Base-by-base conservation (phyloP, 1,139 yeast species). In the Geotrichum candidum region DNA sequence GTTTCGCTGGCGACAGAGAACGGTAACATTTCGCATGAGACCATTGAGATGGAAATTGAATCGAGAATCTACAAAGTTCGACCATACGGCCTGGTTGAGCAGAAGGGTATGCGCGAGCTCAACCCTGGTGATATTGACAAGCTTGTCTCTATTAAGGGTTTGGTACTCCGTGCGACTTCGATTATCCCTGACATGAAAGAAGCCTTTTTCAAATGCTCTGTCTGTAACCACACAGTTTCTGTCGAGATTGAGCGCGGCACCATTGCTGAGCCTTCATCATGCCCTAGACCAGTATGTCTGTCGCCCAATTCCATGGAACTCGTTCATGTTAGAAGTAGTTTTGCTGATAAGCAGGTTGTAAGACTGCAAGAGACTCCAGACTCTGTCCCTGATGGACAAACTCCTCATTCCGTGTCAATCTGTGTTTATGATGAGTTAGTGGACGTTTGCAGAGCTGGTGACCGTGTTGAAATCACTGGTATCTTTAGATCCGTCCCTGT, bases 171-270 rank as follows among this genome's bases (percentile, higher is more conserved):
- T 69, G 81, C 96, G 4, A 90, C 97, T 5, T 84, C 97, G 1
- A 86, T 95, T 58, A 90, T 94, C 59, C 99, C 99, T 15, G 99
- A 94, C 73, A 94, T 95, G 99, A 91, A 91, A 73, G 91, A 88
- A 59, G 98, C 99, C 0, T 94, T 92, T 72, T 95, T 94, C 83
- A 89, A 87, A 76, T 94, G 99, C 78, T 88, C 85, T 66, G 96
- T 95, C 29, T 94, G 99, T 78, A 95, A 90, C 68, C 98, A 94
- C 74, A 88, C 97, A 0, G 84, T 87, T 56, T 90, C 89, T 0
- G 96, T 92, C 23, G 96, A 90, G 72, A 90, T 94, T 68, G 98
- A 94, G 74, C 81, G 98, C 66, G 99, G 99, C 59, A 86, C 89
- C 18, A 94, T 94, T 65, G 87, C 91, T 60, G 99, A 94, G 75